Evolutionary conservation across 805 yeast genomes (phyloP).

Genomic region (Ogataea sp.): DNA sequence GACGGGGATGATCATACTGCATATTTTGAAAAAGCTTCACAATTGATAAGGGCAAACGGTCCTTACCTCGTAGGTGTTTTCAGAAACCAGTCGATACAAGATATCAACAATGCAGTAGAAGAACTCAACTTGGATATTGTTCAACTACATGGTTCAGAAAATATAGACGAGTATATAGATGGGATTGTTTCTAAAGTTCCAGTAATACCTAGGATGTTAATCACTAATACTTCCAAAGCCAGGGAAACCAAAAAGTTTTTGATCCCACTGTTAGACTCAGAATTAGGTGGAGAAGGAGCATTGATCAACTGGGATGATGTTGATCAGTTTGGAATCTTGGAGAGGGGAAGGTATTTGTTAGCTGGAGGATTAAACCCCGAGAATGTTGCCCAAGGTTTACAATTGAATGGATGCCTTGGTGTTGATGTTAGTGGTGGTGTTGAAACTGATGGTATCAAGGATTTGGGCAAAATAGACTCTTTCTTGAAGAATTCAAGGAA

Average conservation of each 20-base stretch:
- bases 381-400: slow-evolving; percentile 52
- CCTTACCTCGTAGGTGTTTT: slow-evolving; percentile 87
- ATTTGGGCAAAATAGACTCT: slow-evolving; percentile 45
- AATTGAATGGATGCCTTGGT: slow-evolving; percentile 59
- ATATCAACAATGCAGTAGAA: slow-evolving; percentile 37
- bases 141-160: slow-evolving; percentile 81
- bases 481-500: slow-evolving; percentile 47
- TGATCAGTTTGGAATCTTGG: slow-evolving; percentile 24
- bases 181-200: slow-evolving; percentile 33
- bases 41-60: slow-evolving; percentile 30
- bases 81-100: slow-evolving; percentile 66
- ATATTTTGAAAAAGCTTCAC: slow-evolving; percentile 25
- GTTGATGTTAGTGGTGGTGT: slow-evolving; percentile 96
- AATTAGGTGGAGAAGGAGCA: slow-evolving; percentile 87
- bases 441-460: slow-evolving; percentile 73
- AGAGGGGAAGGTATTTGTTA: slow-evolving; percentile 41
- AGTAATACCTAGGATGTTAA: slow-evolving; percentile 66
- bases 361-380: slow-evolving; percentile 88
- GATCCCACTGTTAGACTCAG: slow-evolving; percentile 73
- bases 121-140: slow-evolving; percentile 61
- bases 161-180: slow-evolving; percentile 36
- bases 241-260: slow-evolving; percentile 31
- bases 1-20: too few species aligned
- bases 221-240: slow-evolving; percentile 34
- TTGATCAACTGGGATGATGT: slow-evolving; percentile 64